These are phyloP conservation scores for Rhizoclosmatium sp. DNA, from an alignment of 192 early-diverging fungal species.

Conservation along the genomic window DNA sequence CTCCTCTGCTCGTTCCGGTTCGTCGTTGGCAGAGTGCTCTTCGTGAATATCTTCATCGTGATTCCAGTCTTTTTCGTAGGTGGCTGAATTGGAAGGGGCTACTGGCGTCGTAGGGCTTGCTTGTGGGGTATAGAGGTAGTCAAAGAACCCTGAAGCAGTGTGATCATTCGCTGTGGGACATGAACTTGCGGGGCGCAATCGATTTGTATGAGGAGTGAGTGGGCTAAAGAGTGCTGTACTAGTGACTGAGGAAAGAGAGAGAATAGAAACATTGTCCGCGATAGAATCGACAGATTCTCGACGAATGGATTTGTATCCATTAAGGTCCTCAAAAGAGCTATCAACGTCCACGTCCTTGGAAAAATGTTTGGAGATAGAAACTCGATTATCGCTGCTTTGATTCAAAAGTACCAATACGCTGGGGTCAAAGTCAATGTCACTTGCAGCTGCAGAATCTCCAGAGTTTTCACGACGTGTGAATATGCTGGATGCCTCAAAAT, in stretches of 20 bases:
- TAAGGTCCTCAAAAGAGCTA: too few relatives aligned
- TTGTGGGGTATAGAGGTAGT: background rate
- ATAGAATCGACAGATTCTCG: background rate
- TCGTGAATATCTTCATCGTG: background rate
- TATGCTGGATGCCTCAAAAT: constrained; percentile 6
- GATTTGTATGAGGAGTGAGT: background rate
- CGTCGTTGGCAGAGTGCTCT: background rate
- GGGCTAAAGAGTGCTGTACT: constrained; percentile 3
- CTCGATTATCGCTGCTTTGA: background rate
- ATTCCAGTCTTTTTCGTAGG: background rate
- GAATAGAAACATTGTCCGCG: background rate
- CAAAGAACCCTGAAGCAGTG: background rate
- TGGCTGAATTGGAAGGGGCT: background rate
- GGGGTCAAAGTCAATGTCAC: background rate
- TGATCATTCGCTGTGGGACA: background rate
- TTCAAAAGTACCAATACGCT: background rate
- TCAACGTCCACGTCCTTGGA: background rate
- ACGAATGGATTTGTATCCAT: too few relatives aligned
- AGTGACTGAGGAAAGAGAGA: background rate
- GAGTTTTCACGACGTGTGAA: constrained; percentile 14
- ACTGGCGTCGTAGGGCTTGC: background rate
- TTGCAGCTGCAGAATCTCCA: background rate
- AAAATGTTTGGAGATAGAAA: background rate
- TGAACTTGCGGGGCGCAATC: background rate
- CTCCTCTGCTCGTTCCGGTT: background rate